Base-by-base conservation (phyloP, 176 grass and related monocot genomes). In the Carex myosuroides region DNA sequence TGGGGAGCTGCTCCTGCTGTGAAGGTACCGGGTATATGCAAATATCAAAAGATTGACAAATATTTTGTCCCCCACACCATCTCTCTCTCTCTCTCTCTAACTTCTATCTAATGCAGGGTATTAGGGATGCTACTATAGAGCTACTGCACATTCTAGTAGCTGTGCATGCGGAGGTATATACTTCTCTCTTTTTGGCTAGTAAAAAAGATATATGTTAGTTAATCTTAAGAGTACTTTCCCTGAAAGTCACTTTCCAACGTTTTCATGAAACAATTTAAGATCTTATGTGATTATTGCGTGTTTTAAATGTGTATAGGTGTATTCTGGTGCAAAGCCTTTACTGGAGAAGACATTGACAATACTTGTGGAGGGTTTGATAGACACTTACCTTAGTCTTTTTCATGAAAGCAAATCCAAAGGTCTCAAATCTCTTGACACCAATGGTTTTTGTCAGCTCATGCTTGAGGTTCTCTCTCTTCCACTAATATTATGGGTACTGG, bases 381-480 rank as follows among this genome's bases (percentile, higher is more conserved):
- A 99, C 79, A 95, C 91, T 71, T 99, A 92, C 81, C 90, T 94
- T 46, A 92, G 93, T 87, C 83, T 96, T 92, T 99, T 99, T 68
- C 88, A 99, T 87, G 97, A 96, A 84, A 92, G 91, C 75, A 95
- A 92, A 85, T 86, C 85, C 81, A 95, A 90, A 87, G 93, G 89
- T 70, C 86, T 99, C 24, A 99, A 87, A 85, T 70, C 85, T 53
- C 85, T 96, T 60, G 97, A 96, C 78, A 77, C 91, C 30, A 96
- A 92, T 69, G 97, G 97, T 84, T 99, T 99, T 88, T 99, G 91
- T 88, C 97, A 99, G 81, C 88, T 99, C 65, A 94, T 94, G 91
- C 91, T 99, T 74, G 97, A 99, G 97, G 97, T 96, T 83, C 41
- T 60, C 73, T 87, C 62, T 88, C 71, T 59, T 72, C 73, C 79